A percentile compares a stretch with the other conserved stretches of the same genome.
These are phyloP conservation scores for Ogataea philodendri DNA, from an alignment of 805 yeast genomes.

Conservation along the genomic window DNA sequence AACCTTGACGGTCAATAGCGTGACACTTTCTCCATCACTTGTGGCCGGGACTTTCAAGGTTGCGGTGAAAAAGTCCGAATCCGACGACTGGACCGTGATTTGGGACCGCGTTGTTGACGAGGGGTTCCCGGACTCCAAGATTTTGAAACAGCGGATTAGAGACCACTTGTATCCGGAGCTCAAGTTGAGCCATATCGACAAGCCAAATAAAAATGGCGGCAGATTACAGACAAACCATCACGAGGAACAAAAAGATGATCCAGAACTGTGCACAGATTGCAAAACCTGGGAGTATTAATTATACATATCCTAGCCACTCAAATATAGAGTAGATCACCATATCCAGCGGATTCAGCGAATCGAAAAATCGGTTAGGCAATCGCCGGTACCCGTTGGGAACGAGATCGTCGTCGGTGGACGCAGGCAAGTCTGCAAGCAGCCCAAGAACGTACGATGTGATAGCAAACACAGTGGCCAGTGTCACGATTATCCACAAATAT, in stretches of 20 bases:
- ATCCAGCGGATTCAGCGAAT: conserved; percentile 17
- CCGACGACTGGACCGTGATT: conserved; percentile 36
- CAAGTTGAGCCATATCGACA: conserved; percentile 65
- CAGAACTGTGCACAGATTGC: conserved; percentile 30
- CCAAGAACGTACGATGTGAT: conserved; percentile 17
- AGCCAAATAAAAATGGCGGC: conserved; percentile 26
- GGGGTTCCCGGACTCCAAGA: conserved; percentile 88
- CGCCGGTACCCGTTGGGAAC: conserved; percentile 21
- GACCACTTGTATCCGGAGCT: conserved; percentile 54
- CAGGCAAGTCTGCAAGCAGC: conserved; percentile 19
- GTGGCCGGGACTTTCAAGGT: conserved; percentile 61
- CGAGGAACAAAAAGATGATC: not conserved
- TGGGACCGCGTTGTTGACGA: conserved; percentile 65
- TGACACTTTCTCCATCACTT: conserved; percentile 46
- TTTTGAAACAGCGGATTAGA: conserved; percentile 65
- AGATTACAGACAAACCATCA: conserved; percentile 15
- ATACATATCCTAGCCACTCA: conserved; percentile 16
- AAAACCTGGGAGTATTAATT: conserved; percentile 32
- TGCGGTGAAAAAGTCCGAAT: conserved; percentile 37
- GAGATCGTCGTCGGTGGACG: conserved; percentile 12
- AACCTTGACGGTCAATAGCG: conserved; percentile 46
- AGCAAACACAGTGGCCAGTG: conserved; percentile 1
- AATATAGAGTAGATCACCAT: conserved; percentile 11
- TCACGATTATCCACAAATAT: conserved; percentile 1
- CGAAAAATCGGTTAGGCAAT: conserved; percentile 18